Base-by-base conservation (phyloP, 371 early-diverging fungal species). In the Mucor indicus region DNA sequence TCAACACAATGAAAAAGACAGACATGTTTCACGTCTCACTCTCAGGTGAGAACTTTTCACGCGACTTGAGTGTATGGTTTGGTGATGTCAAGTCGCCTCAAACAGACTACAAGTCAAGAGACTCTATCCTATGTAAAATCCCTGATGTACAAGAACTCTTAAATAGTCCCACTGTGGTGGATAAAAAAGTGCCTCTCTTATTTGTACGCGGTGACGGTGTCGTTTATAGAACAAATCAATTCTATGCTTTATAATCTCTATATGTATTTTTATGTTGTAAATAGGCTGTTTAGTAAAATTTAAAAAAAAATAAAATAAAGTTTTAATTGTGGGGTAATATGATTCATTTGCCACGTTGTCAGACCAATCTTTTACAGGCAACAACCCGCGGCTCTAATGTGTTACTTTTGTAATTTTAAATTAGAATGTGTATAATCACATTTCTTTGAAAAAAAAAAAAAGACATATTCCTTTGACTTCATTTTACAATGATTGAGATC, bases 31-130 rank as follows among this genome's bases (percentile, higher is more conserved):
- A 33, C n/a, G n/a, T n/a, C n/a, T n/a, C n/a, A n/a, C n/a, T n/a
- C n/a, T n/a, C n/a, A n/a, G 90, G 90, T 3, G 73, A 81, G 25
- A 86, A 87, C 32, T 72, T 87, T 42, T 64, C 80, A 0, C 79
- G 78, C 2, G 84, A 85, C 41, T 60, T 88, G 42, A 67, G 72
- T 1, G 78, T 90, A 13, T 77, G 83, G 79, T 89, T 90, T 64
- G 87, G 84, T 13, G 82, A 81, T 44, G 56, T 78, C 38, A 68
- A 70, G 44, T 65, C 79, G 6, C 70, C 75, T 6, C 52, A 57
- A 32, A 80, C 79, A 8, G 83, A 83, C 20, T 75, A 65, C 46
- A 62, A 70, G 37, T 78, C 76, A 0, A 66, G 68, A 19, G 80
- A 83, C 40, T 49, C 60, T 2, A 31, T 80, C 11, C 57, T 60